Conservation (phyloP, 352 stramenopile species). For the Achlya hypogyna region DNA sequence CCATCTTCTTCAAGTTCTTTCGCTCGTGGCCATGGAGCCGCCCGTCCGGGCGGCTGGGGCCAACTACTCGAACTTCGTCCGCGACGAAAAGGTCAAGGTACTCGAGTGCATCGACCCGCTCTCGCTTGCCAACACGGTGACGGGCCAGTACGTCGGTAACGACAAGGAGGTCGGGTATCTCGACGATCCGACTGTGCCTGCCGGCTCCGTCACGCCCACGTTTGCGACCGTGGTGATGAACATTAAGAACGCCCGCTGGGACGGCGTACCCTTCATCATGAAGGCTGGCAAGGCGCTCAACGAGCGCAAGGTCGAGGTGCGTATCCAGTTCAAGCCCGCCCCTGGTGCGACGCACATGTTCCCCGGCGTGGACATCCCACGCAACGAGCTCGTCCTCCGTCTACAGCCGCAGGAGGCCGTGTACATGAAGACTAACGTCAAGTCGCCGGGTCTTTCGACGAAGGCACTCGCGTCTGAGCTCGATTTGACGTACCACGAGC, state of each 20-base stretch:
- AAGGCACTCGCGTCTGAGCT: conserved; percentile 92
- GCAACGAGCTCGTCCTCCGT: conserved; percentile 95
- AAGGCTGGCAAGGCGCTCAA: conserved; percentile 98
- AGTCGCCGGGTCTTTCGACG: conserved; percentile 88
- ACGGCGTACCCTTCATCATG: conserved; percentile 98
- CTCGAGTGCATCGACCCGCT: conserved; percentile 93
- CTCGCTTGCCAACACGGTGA: conserved; percentile 89
- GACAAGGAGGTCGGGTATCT: conserved; percentile 86
- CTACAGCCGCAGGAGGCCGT: conserved; percentile 95
- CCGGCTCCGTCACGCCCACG: conserved; percentile 88
- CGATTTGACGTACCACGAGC: conserved; percentile 92
- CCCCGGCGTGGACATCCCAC: conserved; percentile 68
- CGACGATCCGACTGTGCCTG: conserved; percentile 92
- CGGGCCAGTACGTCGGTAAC: conserved; percentile 94
- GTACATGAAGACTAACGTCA: conserved; percentile 97
- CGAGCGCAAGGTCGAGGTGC: conserved; percentile 95
- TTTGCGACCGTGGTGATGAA: conserved; percentile 86
- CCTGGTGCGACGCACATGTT: conserved; percentile 88
- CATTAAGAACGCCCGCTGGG: conserved; percentile 94
- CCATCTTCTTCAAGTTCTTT: conserved; percentile 97
- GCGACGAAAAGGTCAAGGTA: conserved; percentile 97
- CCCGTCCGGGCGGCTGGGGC: conserved; percentile 78
- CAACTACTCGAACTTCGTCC: conserved; percentile 88
- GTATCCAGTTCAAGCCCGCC: conserved; percentile 94
- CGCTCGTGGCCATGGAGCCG: conserved; percentile 94